These are phyloP conservation scores for Cutaneotrichosporon mucoides DNA, from an alignment of 1,284 basidiomycete species.

Conservation along the genomic window DNA sequence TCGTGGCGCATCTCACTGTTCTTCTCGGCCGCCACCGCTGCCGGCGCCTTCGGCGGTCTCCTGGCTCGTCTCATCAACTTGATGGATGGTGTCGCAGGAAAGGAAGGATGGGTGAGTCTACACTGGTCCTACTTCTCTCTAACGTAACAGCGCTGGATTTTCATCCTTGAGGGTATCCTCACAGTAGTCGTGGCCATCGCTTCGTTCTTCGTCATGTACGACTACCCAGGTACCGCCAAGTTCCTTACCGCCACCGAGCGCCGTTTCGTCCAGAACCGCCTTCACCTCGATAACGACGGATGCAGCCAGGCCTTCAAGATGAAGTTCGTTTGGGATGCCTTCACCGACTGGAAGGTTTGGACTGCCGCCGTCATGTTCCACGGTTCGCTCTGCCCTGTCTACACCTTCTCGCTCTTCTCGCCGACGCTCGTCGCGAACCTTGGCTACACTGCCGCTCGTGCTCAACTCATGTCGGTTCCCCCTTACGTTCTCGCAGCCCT, in stretches of 20 bases:
- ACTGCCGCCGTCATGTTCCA: constrained; percentile 29
- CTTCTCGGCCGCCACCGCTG: constrained; percentile 46
- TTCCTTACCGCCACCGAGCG: constrained; percentile 69
- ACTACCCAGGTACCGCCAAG: constrained; percentile 73
- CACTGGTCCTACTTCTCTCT: neutral
- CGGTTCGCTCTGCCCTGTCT: constrained; percentile 55
- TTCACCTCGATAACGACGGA: constrained; percentile 34
- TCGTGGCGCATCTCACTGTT: constrained; percentile 42
- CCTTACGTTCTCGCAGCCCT: constrained; percentile 38
- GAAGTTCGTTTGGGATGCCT: constrained; percentile 29
- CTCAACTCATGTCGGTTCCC: constrained; percentile 56
- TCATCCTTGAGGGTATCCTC: constrained; percentile 69
- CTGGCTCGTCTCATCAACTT: constrained; percentile 46
- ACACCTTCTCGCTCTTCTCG: constrained; percentile 58
- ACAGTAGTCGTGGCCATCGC: constrained; percentile 63
- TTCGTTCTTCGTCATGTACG: constrained; percentile 72
- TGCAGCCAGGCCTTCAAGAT: constrained; percentile 34
- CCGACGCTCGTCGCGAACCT: constrained; percentile 39
- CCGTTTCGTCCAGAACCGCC: constrained; percentile 23
- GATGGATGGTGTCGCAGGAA: constrained; percentile 45
- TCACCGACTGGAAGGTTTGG: constrained; percentile 44
- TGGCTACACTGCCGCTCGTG: constrained; percentile 63
- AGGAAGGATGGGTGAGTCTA: constrained; percentile 35
- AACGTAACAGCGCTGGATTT: constrained; percentile 58
- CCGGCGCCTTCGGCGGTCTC: constrained; percentile 49